These are phyloP conservation scores for Neltuma alba DNA, from an alignment of 306 rosid genomes.

Conservation along the genomic window DNA sequence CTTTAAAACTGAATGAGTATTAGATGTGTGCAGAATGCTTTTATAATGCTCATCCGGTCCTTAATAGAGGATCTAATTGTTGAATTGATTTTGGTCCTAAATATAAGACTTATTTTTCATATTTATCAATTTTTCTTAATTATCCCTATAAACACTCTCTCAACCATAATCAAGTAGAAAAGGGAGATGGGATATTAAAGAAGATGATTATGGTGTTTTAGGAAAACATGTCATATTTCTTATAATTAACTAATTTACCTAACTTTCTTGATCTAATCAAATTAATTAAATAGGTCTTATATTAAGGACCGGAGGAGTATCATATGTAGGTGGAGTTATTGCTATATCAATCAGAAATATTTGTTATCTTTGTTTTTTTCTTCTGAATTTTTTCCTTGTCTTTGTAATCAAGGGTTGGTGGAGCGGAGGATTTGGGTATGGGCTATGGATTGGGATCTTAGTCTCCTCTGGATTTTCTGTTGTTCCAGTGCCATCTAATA, in stretches of 20 bases:
- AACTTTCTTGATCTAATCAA: too few species aligned
- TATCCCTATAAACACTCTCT: too few species aligned
- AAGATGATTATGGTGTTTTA: too few species aligned
- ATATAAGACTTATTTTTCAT: too few species aligned
- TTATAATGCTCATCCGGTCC: neutral
- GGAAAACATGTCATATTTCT: too few species aligned
- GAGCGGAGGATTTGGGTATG: constrained; percentile 9
- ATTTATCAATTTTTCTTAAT: too few species aligned
- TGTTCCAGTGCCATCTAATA: constrained; percentile 3
- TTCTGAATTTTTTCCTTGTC: neutral
- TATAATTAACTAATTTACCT: too few species aligned
- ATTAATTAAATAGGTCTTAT: too few species aligned
- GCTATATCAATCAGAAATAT: neutral
- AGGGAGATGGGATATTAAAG: too few species aligned
- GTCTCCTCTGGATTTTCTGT: constrained; percentile 7
- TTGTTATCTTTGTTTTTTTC: neutral
- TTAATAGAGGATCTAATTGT: too few species aligned
- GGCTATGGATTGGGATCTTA: constrained; percentile 15
- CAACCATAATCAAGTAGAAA: too few species aligned
- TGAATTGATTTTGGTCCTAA: too few species aligned
- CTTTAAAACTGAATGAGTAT: neutral
- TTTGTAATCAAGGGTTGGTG: constrained; percentile 3
- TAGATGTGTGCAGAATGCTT: neutral
- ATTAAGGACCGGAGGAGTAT: neutral
- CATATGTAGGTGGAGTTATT: neutral